Base-by-base conservation (phyloP, 805 yeast genomes). In the Nakazawaea sp. region DNA sequence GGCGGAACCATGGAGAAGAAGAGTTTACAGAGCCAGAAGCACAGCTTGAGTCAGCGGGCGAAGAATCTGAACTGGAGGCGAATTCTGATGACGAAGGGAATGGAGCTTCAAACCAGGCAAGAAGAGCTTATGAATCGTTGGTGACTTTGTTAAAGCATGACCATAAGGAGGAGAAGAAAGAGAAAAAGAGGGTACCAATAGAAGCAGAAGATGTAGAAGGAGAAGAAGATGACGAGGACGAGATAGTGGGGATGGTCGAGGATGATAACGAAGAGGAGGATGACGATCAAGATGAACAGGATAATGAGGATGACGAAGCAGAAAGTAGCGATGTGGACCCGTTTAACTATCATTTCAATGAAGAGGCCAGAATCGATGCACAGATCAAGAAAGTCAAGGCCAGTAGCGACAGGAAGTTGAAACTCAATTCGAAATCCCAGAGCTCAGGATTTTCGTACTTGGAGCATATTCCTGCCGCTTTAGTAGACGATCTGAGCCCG, bases 281-380 rank as follows among this genome's bases (percentile, higher is more conserved):
- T 4, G 48, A 44, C 18, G 52, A 49, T 32, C n/a, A n/a, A n/a
- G 39, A 35, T 7, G 41, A 50, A 17, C 55, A 47, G 9, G 50
- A 43, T 9, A 49, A 45, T 9, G 56, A 50, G 13, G 64, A 49
- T 31, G 54, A 43, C 15, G 61, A 50, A 8, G 47, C 27, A 6
- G 42, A 41, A 25, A 46, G 37, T 15, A 46, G 41, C 15, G 41
- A 40, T 15, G 35, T 34, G 23, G 96, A 90, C 58, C 85, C 95
- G 0, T 88, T 84, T 48, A 84, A 83, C 43, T 51, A 59, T 10
- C 97, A 89, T 55, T 89, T 82, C 56, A 81, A 78, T 33, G 59
- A 64, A 16, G 56, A 70, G 4, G 70, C 68, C 2, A 55, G 57
- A 9, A 51, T 71, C 16, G 62, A 58, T 16, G 36, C 43, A 7